These are phyloP conservation scores for Kodamaea laetipori DNA, from an alignment of 805 yeast species.

Conservation along the genomic window DNA sequence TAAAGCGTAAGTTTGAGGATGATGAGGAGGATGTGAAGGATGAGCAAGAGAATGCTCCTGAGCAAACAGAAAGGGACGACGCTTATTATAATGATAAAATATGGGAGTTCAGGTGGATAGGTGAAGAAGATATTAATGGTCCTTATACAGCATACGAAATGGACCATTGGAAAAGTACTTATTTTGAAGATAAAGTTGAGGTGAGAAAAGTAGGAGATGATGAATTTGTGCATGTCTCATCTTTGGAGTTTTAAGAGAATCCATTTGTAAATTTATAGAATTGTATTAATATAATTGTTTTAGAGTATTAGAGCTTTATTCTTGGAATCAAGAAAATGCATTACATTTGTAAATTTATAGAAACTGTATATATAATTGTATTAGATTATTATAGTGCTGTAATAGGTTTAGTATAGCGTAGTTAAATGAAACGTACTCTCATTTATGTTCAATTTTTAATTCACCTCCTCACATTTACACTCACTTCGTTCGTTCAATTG, in stretches of 20 bases:
- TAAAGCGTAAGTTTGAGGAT: slow-evolving; percentile 25
- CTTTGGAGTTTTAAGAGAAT: slow-evolving; percentile 23
- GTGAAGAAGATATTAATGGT: slow-evolving; percentile 43
- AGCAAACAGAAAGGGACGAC: neutral
- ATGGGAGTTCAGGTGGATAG: slow-evolving; percentile 54
- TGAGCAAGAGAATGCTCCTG: neutral
- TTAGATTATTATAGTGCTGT: too few species aligned
- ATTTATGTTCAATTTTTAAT: too few species aligned
- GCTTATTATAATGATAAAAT: slow-evolving; percentile 33
- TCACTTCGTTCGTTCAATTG: too few species aligned
- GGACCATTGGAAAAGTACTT: slow-evolving; percentile 53
- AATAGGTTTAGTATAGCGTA: too few species aligned
- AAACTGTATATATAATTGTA: too few species aligned
- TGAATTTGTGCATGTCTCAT: slow-evolving; percentile 27
- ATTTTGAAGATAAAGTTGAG: slow-evolving; percentile 49
- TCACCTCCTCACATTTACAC: too few species aligned
- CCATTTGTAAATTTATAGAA: too few species aligned
- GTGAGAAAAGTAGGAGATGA: slow-evolving; percentile 37
- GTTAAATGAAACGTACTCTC: too few species aligned
- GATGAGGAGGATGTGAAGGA: slow-evolving; percentile 21
- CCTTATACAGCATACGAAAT: slow-evolving; percentile 55
- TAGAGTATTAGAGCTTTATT: too few species aligned
- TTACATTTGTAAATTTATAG: too few species aligned
- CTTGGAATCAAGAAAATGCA: too few species aligned
- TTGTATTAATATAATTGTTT: too few species aligned